Evolutionary conservation across 805 yeast genomes (phyloP).

Genomic region (Metschnikowia amazonensis): DNA sequence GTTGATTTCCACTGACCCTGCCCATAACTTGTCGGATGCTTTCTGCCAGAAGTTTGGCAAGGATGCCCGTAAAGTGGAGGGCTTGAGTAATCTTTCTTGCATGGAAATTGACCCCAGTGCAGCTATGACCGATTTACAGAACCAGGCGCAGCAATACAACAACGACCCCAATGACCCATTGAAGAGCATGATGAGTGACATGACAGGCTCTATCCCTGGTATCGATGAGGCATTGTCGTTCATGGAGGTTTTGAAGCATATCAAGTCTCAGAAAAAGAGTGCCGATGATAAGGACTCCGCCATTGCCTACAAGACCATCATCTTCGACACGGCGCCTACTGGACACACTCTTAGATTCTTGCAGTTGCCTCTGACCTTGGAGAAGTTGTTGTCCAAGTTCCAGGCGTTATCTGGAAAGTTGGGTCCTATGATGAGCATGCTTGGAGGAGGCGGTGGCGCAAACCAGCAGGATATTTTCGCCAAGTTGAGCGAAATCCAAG

Average conservation of each 20-base stretch:
- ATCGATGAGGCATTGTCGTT: conserved; percentile 97
- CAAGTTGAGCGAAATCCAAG: conserved; percentile 77
- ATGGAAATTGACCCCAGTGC: conserved; percentile 99
- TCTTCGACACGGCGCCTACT: conserved; percentile 99
- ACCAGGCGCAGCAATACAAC: conserved; percentile 54
- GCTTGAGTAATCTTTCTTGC: conserved; percentile 82
- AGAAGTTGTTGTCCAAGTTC: conserved; percentile 80
- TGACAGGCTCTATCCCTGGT: conserved; percentile 95
- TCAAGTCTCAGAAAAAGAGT: conserved; percentile 61
- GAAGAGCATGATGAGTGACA: conserved; percentile 75
- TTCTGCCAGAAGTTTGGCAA: conserved; percentile 97
- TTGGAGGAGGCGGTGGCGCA: conserved; percentile 60
- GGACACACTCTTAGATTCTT: conserved; percentile 96
- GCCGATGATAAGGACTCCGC: conserved; percentile 23
- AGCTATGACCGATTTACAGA: conserved; percentile 78
- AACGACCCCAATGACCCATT: conserved; percentile 62
- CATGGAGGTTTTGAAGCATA: conserved; percentile 96
- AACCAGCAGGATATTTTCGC: conserved; percentile 67
- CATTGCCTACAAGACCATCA: conserved; percentile 70
- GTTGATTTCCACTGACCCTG: conserved; percentile 96
- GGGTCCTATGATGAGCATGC: conserved; percentile 82
- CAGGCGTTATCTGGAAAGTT: conserved; percentile 80
- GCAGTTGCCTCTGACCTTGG: conserved; percentile 90
- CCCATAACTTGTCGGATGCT: conserved; percentile 96
- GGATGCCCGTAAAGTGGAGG: conserved; percentile 92